Percentiles rank a stretch among this genome's conserved stretches.
phyloP scores from a whole-genome alignment of 768 basidiomycete species.

The Hygrocybe coccinea region DNA sequence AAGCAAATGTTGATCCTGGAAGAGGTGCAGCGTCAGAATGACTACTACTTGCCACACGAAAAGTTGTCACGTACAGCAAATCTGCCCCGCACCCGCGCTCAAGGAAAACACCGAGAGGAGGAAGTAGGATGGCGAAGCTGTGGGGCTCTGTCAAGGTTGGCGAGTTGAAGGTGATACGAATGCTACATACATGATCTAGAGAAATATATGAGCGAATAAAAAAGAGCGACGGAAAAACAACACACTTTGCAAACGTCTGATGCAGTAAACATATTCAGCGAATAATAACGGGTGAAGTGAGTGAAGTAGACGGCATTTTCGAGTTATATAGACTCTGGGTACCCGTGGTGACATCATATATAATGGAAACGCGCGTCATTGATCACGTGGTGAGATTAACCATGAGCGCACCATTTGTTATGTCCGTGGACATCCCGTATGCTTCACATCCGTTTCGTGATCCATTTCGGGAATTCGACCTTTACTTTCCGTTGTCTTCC shows the following conservation, averaged over 20 bases:
- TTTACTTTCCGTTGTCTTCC: constrained; percentile 37
- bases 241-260: constrained; percentile 77
- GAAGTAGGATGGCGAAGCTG: constrained; percentile 62
- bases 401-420: constrained; percentile 2
- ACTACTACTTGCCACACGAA: background rate
- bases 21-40: constrained; percentile 2
- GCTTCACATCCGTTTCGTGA: constrained; percentile 20
- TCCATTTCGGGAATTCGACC: constrained; percentile 48
- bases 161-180: constrained; percentile 6
- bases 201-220: constrained; percentile 1
- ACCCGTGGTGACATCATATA: constrained; percentile 4
- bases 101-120: constrained; percentile 83
- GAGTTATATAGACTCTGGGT: background rate
- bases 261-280: constrained; percentile 54
- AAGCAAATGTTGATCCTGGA: constrained; percentile 71
- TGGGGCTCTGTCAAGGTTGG: constrained; percentile 32
- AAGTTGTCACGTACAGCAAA: constrained; percentile 42
- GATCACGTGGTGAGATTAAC: constrained; percentile 3
- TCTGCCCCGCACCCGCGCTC: constrained; percentile 81
- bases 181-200: constrained; percentile 37
- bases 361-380: background rate
- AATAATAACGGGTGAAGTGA: too few species aligned
- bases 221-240: constrained; percentile 7
- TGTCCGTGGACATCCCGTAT: constrained; percentile 41
- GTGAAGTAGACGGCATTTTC: too few species aligned